Percentiles rank a stretch among this genome's conserved stretches.
Evolutionary conservation across 2,329 filamentous ascomycete genomes (phyloP).

Genomic region (Thielaviopsis euricoi): DNA sequence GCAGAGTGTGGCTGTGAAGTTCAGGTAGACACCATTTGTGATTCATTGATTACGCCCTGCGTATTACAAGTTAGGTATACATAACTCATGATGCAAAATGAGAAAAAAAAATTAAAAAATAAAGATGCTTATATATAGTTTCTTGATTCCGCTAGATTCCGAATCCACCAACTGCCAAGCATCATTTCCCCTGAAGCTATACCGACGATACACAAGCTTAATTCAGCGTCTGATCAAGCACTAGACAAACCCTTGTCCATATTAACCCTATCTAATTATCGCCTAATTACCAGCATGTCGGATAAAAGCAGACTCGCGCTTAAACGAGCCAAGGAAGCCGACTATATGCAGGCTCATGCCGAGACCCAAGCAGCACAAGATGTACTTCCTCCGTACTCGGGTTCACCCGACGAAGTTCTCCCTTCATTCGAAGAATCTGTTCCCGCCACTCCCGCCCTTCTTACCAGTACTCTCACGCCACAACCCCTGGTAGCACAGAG

Average conservation of each 20-base stretch:
- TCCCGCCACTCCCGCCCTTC: too few species aligned
- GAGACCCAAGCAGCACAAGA: neutral
- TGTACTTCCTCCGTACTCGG: neutral
- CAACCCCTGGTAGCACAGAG: neutral
- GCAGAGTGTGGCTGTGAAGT: too few species aligned
- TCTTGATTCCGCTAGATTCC: too few species aligned
- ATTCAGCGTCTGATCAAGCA: too few species aligned
- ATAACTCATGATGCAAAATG: too few species aligned
- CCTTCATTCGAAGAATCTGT: neutral
- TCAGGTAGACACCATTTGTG: too few species aligned
- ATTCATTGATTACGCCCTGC: too few species aligned
- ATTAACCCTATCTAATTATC: neutral
- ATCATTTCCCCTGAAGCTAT: neutral
- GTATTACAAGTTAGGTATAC: too few species aligned
- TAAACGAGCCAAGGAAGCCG: slow-evolving; percentile 3
- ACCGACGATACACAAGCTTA: neutral
- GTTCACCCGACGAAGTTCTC: neutral
- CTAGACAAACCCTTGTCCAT: too few species aligned
- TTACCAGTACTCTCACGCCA: neutral
- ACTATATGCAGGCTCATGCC: slow-evolving; percentile 4
- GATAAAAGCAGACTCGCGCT: neutral
- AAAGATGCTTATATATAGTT: too few species aligned
- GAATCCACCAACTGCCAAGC: neutral
- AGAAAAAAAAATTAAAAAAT: too few species aligned
- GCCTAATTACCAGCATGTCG: neutral